These are phyloP conservation scores for Schizosaccharomyces lindneri DNA, from an alignment of 805 yeast species.

Conservation along the genomic window DNA sequence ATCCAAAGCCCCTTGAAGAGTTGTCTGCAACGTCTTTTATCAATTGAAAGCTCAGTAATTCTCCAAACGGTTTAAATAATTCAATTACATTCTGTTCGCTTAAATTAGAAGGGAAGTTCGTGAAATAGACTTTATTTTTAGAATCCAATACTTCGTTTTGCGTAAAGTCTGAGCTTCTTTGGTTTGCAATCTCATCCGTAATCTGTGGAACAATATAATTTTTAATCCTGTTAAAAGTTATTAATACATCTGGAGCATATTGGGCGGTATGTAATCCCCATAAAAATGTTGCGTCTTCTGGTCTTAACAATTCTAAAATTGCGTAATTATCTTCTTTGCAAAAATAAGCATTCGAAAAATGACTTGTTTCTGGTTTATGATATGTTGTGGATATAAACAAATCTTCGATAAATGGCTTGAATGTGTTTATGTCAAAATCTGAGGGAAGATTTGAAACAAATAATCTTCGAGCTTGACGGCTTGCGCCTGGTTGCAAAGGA, in stretches of 20 bases:
- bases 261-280: slow-evolving; percentile 17
- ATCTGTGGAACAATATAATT: slow-evolving; percentile 19
- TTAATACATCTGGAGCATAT: slow-evolving; percentile 11
- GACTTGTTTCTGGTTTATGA: neutral
- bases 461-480: slow-evolving; percentile 8
- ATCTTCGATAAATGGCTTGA: slow-evolving; percentile 6
- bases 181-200: slow-evolving; percentile 1
- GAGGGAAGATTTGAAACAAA: slow-evolving; percentile 6
- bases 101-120: slow-evolving; percentile 21
- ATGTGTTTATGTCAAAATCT: slow-evolving; percentile 3
- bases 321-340: slow-evolving; percentile 10
- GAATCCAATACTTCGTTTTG: slow-evolving; percentile 17
- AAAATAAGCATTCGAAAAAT: neutral
- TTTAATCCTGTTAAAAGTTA: slow-evolving; percentile 21
- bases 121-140: slow-evolving; percentile 22
- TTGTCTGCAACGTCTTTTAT: slow-evolving; percentile 21
- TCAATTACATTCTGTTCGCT: slow-evolving; percentile 22
- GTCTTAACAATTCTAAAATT: slow-evolving; percentile 27
- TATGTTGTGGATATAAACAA: slow-evolving; percentile 4
- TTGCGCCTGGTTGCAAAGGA: slow-evolving; percentile 6
- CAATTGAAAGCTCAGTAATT: slow-evolving; percentile 19
- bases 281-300: slow-evolving; percentile 29
- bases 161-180: slow-evolving; percentile 4
- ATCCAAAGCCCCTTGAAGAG: slow-evolving; percentile 33
- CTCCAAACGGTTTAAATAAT: slow-evolving; percentile 19